Conservation (phyloP, 1,139 yeast species). For the Geotrichum phurueaensis region DNA sequence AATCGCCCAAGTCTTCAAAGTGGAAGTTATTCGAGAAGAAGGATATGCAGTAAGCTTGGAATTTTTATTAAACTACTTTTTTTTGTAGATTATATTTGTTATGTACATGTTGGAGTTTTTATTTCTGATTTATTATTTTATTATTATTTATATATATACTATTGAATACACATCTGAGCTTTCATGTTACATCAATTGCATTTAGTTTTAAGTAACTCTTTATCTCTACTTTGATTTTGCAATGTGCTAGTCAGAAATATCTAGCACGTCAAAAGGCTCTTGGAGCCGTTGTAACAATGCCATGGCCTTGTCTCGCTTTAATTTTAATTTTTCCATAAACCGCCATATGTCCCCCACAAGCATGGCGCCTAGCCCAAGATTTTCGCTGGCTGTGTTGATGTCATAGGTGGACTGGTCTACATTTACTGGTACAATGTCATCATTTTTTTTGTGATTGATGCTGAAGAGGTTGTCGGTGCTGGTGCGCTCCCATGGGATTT, state of each 20-base stretch:
- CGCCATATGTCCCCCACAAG: background rate
- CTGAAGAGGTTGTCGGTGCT: background rate
- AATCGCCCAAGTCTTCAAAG: background rate
- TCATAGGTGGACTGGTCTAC: background rate
- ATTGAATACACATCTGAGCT: background rate
- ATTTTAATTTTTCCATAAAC: background rate
- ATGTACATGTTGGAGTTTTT: background rate
- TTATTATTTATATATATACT: background rate
- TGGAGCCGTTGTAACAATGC: background rate
- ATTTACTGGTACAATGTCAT: background rate
- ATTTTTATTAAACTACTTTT: background rate
- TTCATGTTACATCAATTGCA: background rate
- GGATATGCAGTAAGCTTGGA: background rate
- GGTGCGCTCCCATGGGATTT: slow-evolving; percentile 11
- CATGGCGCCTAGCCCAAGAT: background rate
- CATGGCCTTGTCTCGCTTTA: background rate
- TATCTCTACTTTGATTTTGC: background rate
- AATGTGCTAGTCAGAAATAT: background rate
- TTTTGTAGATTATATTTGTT: background rate
- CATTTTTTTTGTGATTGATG: background rate
- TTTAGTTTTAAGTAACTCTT: background rate
- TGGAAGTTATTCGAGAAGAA: background rate
- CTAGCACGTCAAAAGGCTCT: slow-evolving; percentile 6
- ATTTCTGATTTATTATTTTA: background rate
- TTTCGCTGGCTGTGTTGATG: background rate